Base-by-base conservation (phyloP, 2,329 filamentous ascomycete genomes). In the Fusarium gaditjirri region DNA sequence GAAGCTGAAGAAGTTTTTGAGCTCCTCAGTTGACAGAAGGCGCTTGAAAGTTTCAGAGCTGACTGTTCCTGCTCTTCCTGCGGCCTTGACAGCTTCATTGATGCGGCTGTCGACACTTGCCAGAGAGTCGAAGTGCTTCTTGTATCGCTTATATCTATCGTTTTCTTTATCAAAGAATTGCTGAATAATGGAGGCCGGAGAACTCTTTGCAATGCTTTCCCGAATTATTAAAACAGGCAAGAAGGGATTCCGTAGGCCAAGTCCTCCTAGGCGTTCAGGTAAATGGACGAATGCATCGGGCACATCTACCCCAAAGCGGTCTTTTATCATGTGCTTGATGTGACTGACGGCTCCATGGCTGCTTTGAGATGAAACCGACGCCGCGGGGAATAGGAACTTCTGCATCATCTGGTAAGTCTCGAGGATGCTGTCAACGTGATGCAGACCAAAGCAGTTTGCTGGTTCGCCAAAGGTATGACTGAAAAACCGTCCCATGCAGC, bases 401-500 rank as follows among this genome's bases (percentile, higher is more conserved):
- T 60, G 57, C 57, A 60, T 60, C 36, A 35, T 41, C 29, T 55
- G 47, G 4, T 60, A 60, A 0, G 57, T 60, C 14, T 60, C 57
- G 4, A 60, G 11, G 5, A 60, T 60, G 13, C 57, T 60, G 2
- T 60, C 57, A 3, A 60, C 47, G 13, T 60, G 57, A 3, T 42
- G 57, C 2, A 60, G 27, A 1, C 57, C 57, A 55, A 60, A 60
- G 0, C 57, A 60, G 23, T 60, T 46, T 8, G 57, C 57, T 8
- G 57, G 57, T 27, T 60, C 57, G 8, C 57, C 57, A 17, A 60
- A 55, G 8, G 57, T 60, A 17, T 60, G 57, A 4, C 57, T 60
- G 2, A 60, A 60, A 1, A 60, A 60, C 5, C 57, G 14, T 1
- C 57, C 57, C 57, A 60, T 60, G 2, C 57, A 60, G 29, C 57